phyloP scores from a whole-genome alignment of 2,329 filamentous ascomycete species.

The Grosmannia huntii region DNA sequence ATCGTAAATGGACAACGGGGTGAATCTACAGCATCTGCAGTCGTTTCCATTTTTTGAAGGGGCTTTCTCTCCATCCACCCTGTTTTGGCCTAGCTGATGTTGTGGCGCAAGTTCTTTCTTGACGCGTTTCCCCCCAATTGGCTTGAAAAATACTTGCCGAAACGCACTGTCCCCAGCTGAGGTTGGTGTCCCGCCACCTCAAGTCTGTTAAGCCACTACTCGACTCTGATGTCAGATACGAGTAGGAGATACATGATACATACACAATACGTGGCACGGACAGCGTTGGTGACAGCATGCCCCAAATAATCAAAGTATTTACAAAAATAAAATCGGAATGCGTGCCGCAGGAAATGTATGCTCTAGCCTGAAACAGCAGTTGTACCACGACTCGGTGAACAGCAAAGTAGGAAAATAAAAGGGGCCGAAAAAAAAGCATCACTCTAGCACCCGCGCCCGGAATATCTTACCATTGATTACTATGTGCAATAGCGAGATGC shows the following conservation, averaged over 20 bases:
- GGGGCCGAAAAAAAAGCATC: neutral
- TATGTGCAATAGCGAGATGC: neutral
- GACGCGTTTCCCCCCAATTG: neutral
- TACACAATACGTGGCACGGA: neutral
- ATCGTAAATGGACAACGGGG: neutral
- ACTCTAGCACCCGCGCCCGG: neutral
- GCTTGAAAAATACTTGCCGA: neutral
- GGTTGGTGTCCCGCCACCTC: neutral
- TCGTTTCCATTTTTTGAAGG: neutral
- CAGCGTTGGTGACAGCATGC: neutral
- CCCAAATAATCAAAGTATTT: neutral
- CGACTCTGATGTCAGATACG: neutral
- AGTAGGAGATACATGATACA: too few relatives aligned
- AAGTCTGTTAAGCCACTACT: neutral
- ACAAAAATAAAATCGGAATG: neutral
- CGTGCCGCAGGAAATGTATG: neutral
- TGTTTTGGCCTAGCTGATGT: neutral
- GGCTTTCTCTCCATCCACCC: neutral
- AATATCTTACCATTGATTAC: neutral
- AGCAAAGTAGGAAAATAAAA: neutral
- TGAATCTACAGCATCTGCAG: neutral
- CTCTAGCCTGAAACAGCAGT: conserved; percentile 5
- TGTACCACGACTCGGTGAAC: neutral
- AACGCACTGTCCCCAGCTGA: neutral
- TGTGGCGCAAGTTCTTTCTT: neutral